Evolutionary conservation across 2,329 filamentous ascomycete genomes (phyloP), one percentile per base, ranked within the genome.

Genomic region (Cryphonectria nitschkei): DNA sequence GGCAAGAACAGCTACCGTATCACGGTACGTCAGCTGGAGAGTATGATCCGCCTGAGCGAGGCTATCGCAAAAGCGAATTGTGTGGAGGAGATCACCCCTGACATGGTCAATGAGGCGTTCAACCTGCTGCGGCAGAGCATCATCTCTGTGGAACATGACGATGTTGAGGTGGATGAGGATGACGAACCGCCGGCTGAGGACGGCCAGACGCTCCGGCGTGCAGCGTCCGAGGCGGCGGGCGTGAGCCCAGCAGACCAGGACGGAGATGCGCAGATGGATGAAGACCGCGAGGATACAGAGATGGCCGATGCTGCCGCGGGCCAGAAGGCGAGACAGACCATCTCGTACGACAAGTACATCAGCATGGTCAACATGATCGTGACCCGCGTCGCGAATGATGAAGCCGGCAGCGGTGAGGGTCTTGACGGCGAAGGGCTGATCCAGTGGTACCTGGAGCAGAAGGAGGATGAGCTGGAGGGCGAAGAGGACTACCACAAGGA

Each of bases 11-110:
- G 93, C 74, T 99, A 99, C 84, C 91, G 96, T 72, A 99, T 99
- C 80, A 99, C 96, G 0, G 96, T 99, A 65, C 90, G 96, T 78
- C 96, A 99, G 81, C 87, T 99, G 2, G 96, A 99, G 82, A 95
- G 92, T 78, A 90, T 99, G 87, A 98, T 99, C 75, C 94, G 96
- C 74, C 84, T 99, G 69, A 95, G 92, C 68, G 96, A 99, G 81
- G 96, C 96, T n/a, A 98, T 99, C 75, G 96, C 96, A 71, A 98
- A 98, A 82, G 94, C 94, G 71, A 98, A 97, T 79, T 99, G 96
- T 79, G 94, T 97, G 19, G 93, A 95, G 76, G 94, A 98, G 74
- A 92, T 99, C 73, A 90, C 90, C 0, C 87, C 92, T 1, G 88
- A 89, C 0, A 97, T 98, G 81, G 96, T 99, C 22, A 88, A 92